Conservation (phyloP, 2,329 filamentous ascomycete species). For the Aspergillus pseudoterreus region DNA sequence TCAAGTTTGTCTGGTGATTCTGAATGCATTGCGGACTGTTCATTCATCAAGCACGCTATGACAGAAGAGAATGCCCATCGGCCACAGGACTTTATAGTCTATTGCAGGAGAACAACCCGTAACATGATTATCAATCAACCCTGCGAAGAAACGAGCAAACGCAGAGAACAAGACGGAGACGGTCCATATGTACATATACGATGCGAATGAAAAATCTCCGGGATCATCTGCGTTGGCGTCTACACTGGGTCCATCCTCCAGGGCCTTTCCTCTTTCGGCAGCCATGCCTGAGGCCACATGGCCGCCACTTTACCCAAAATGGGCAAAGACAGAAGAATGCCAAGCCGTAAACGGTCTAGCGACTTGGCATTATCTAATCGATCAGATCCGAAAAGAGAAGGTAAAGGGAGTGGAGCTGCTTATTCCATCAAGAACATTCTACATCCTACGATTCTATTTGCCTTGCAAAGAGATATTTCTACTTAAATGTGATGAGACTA, state of each 20-base stretch:
- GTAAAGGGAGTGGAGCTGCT: not conserved
- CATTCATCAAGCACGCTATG: not conserved
- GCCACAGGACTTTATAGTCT: not conserved
- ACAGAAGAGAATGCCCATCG: not conserved
- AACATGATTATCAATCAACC: not conserved
- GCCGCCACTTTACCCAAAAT: not conserved
- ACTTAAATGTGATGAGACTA: too few relatives aligned
- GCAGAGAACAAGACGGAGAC: not conserved
- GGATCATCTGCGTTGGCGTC: not conserved
- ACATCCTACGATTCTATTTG: too few relatives aligned
- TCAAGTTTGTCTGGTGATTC: not conserved
- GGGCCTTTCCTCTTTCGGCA: not conserved
- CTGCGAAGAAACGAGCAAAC: not conserved
- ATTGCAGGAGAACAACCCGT: not conserved
- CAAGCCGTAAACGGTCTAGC: not conserved
- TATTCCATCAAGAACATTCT: too few relatives aligned
- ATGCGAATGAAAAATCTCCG: not conserved
- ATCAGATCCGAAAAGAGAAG: not conserved
- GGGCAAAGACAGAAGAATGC: not conserved
- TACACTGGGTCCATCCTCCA: not conserved
- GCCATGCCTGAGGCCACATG: not conserved
- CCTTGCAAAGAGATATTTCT: too few relatives aligned
- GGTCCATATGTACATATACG: not conserved
- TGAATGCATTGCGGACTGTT: not conserved
- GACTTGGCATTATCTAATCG: not conserved